A percentile compares a stretch with the other conserved stretches of the same genome.
phyloP scores from a whole-genome alignment of 2,329 filamentous ascomycete genomes.

The Beauveria sp. region DNA sequence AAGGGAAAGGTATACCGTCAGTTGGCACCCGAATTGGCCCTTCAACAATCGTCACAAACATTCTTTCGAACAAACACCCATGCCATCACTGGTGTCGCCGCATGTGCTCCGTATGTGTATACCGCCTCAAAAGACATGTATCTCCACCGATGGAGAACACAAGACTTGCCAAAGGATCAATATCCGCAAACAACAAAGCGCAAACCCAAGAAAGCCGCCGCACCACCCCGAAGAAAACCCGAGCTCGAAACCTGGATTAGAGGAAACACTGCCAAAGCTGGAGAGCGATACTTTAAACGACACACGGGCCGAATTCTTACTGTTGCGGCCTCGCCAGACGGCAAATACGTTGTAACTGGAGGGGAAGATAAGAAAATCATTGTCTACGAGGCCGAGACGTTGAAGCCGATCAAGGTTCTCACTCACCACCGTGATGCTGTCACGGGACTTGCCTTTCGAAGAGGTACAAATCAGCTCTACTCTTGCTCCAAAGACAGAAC shows the following conservation, averaged over 20 bases:
- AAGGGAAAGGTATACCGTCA: constrained; percentile 85
- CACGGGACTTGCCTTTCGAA: constrained; percentile 75
- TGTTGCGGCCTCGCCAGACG: constrained; percentile 81
- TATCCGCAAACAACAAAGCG: constrained; percentile 51
- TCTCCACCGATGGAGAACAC: constrained; percentile 84
- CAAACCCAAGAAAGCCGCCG: constrained; percentile 50
- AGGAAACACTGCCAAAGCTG: constrained; percentile 51
- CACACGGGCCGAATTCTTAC: constrained; percentile 75
- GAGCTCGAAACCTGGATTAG: constrained; percentile 55
- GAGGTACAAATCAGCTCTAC: constrained; percentile 86
- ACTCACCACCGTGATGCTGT: constrained; percentile 87
- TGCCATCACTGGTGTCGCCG: constrained; percentile 70
- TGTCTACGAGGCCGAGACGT: constrained; percentile 74
- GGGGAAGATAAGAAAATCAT: constrained; percentile 78
- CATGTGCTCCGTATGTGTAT: constrained; percentile 74
- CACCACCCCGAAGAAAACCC: constrained; percentile 54
- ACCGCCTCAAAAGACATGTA: constrained; percentile 80
- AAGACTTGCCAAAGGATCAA: constrained; percentile 54
- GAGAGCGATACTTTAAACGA: constrained; percentile 61
- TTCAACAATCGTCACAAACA: constrained; percentile 58
- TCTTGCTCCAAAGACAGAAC: constrained; percentile 86
- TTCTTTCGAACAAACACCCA: constrained; percentile 74
- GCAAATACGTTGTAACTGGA: constrained; percentile 85
- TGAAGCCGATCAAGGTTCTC: constrained; percentile 76
- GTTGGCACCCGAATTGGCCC: constrained; percentile 66